These are phyloP conservation scores for Teratosphaeria nubilosa DNA, from an alignment of 2,329 filamentous ascomycete species.

Conservation along the genomic window DNA sequence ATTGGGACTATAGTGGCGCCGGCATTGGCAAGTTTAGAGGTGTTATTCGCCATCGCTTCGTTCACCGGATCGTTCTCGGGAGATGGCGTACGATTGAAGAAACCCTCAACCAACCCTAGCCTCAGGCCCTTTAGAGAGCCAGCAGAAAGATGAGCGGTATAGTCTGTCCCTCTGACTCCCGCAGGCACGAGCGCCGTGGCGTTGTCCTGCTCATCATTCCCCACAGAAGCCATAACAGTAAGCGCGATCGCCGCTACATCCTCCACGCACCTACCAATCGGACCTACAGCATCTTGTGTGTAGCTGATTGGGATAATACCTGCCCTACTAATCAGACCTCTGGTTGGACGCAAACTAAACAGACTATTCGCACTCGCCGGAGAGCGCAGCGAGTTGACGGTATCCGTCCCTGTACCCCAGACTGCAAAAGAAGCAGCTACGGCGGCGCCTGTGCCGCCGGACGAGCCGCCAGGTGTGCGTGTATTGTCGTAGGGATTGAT, in stretches of 20 bases:
- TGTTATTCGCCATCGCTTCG: constrained; percentile 38
- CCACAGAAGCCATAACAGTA: constrained; percentile 35
- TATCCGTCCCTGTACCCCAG: constrained; percentile 30
- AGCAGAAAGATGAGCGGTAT: constrained; percentile 31
- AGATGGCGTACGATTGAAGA: constrained; percentile 45
- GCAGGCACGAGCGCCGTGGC: constrained; percentile 40
- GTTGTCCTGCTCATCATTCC: constrained; percentile 44
- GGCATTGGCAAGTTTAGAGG: constrained; percentile 35
- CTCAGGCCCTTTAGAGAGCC: constrained; percentile 31
- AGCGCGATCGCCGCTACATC: constrained; percentile 24
- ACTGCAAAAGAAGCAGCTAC: constrained; percentile 50
- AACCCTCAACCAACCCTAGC: constrained; percentile 44
- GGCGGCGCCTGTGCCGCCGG: constrained; percentile 52
- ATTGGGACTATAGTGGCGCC: constrained; percentile 45
- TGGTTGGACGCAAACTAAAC: constrained; percentile 46
- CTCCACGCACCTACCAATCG: constrained; percentile 22
- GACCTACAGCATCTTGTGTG: constrained; percentile 24
- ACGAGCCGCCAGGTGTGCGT: constrained; percentile 56
- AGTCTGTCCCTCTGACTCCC: constrained; percentile 35
- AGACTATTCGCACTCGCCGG: constrained; percentile 53
- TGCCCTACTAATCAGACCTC: constrained; percentile 20
- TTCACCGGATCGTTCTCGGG: constrained; percentile 50
- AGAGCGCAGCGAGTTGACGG: constrained; percentile 50
- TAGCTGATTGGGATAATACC: constrained; percentile 25
- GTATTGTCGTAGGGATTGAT: constrained; percentile 55